Evolutionary conservation across 169 alveolate genomes (phyloP), one percentile per base, ranked within the genome.

Genomic region (Plasmodium coatneyi): DNA sequence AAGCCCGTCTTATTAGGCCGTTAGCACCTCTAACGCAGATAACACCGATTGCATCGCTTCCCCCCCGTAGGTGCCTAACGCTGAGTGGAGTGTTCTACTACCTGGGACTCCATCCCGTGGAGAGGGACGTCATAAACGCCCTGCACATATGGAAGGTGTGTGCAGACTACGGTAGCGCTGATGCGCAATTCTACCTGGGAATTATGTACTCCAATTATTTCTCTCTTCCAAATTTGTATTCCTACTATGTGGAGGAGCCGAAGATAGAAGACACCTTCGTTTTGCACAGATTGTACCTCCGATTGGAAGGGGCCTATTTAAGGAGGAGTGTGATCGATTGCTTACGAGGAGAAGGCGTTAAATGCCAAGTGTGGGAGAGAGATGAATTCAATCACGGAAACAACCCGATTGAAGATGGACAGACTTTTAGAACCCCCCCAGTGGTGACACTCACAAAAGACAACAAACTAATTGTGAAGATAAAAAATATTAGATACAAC

Each of bases 111-210:
- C 43, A 78, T 4, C 93, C 93, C 6, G 93, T 87, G 10, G 54
- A 78, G 34, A 87, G 93, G 19, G 78, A 87, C 46, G 82, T 60
- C 3, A 5, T 70, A n/a, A 87, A 78, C 66, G 93, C 93, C 4
- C 56, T 87, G 41, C 78, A 87, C 34, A 79, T 79, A 87, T 87
- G 93, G 93, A 87, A 87, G 46, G 89, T 87, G 60, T 54, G 93
- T 46, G 49, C 93, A 25, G 89, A 87, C 70, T 87, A 87, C 19
- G 93, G 93, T 0, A 87, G 93, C 70, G 43, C 93, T 5, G 89
- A 87, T 87, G 93, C 93, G n/a, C 93, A 87, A 28, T 87, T 87
- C 71, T 78, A 87, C 46, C 71, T 87, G 16, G 93, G 82, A 3
- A 78, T 87, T 7, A 87, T 87, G 93, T 87, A 87, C 52, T 87